Conservation (phyloP, 371 early-diverging fungal species). For the Capillidium heterosporum region DNA sequence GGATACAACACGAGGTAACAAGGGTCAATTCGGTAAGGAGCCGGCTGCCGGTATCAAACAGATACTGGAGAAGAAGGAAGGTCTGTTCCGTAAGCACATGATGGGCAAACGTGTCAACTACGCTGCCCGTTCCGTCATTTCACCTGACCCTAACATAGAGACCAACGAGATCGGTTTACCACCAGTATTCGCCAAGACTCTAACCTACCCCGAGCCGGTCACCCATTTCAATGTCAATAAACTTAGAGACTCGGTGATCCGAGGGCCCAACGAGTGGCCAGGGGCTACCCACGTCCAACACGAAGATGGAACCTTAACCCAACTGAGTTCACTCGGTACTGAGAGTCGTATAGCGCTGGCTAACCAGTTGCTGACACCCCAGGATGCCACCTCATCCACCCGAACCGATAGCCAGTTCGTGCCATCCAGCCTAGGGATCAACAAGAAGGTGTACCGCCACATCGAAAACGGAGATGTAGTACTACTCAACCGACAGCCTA, state of each 20-base stretch:
- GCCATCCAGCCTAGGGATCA: constrained; percentile 42
- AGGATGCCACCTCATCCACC: constrained; percentile 16
- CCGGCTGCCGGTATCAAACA: constrained; percentile 86
- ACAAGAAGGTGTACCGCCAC: constrained; percentile 96
- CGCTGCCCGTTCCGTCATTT: constrained; percentile 98
- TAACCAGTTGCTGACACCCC: constrained; percentile 83
- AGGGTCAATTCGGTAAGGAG: constrained; percentile 23
- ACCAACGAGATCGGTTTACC: constrained; percentile 98
- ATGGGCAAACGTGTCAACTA: constrained; percentile 99
- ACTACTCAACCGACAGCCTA: constrained; percentile 98
- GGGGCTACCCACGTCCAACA: constrained; percentile 91
- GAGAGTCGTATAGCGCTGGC: constrained; percentile 91
- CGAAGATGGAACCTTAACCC: constrained; percentile 81
- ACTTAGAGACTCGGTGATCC: constrained; percentile 88
- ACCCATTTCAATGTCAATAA: constrained; percentile 87
- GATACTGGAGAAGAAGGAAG: constrained; percentile 99
- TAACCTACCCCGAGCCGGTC: constrained; percentile 98
- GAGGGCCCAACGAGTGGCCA: constrained; percentile 96
- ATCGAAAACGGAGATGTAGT: constrained; percentile 94
- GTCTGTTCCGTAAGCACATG: constrained; percentile 98
- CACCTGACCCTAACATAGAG: constrained; percentile 97
- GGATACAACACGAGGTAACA: constrained; percentile 60
- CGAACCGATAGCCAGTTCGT: constrained; percentile 23
- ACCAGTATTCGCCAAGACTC: constrained; percentile 87
- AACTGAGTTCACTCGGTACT: constrained; percentile 51